Evolutionary conservation across 116 monocot species (phyloP).

Genomic region (Trichopus zeylanicus): DNA sequence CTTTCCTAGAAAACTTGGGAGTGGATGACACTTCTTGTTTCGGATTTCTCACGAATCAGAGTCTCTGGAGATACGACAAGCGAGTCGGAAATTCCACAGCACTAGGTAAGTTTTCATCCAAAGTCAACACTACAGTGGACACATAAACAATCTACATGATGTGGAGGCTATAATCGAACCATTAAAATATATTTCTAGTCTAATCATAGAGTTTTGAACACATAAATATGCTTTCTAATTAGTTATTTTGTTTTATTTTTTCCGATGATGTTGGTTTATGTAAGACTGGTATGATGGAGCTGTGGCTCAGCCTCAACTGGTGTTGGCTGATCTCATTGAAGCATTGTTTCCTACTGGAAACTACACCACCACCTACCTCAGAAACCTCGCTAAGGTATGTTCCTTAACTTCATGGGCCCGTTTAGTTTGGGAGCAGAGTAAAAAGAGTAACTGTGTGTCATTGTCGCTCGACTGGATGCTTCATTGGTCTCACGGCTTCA

Average conservation of each 20-base stretch:
- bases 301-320: conserved; percentile 84
- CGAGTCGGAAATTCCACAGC: conserved; percentile 26
- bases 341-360: conserved; percentile 74
- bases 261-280: no score
- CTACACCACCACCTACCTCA: conserved; percentile 70
- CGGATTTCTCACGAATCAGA: conserved; percentile 69
- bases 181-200: no score
- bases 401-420: background rate
- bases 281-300: conserved; percentile 96
- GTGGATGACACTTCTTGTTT: conserved; percentile 48
- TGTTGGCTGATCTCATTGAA: conserved; percentile 82
- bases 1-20: conserved; percentile 58
- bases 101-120: conserved; percentile 59
- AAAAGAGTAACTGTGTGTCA: no score
- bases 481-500: no score
- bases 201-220: no score
- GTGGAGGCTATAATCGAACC: no score
- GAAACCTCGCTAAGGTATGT: conserved; percentile 81
- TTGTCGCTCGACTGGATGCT: no score
- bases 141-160: no score
- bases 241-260: no score
- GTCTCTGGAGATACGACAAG: conserved; percentile 95
- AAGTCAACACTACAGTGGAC: no score
- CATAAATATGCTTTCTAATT: no score
- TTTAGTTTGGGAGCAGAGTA: no score